Evolutionary conservation across 2,329 filamentous ascomycete genomes (phyloP).

Genomic region (Colletotrichum sp.): DNA sequence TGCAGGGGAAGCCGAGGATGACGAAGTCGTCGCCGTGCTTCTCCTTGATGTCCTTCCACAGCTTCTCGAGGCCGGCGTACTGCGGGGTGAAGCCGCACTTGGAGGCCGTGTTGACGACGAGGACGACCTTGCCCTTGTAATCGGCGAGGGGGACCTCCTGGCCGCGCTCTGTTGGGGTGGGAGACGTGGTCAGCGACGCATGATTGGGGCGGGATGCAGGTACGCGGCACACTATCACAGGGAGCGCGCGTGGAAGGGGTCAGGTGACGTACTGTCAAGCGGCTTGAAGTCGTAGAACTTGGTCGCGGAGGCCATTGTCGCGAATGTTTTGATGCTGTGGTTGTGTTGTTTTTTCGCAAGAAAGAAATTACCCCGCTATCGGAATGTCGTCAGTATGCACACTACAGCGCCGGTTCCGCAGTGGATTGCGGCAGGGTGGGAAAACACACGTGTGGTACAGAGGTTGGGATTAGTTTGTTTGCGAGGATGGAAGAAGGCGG

Average conservation of each 20-base stretch:
- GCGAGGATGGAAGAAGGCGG: neutral
- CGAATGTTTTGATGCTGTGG: neutral
- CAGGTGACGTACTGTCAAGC: slow-evolving; percentile 71
- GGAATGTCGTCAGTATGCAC: neutral
- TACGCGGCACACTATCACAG: neutral
- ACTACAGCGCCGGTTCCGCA: neutral
- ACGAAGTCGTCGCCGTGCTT: slow-evolving; percentile 78
- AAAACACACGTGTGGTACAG: neutral
- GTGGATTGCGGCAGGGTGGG: neutral
- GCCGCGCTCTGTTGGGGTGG: slow-evolving; percentile 67
- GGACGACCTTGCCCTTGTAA: slow-evolving; percentile 90
- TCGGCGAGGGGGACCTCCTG: slow-evolving; percentile 70
- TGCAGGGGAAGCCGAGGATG: slow-evolving; percentile 96
- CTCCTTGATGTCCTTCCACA: slow-evolving; percentile 80
- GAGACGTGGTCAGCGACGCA: neutral
- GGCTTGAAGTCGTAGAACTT: slow-evolving; percentile 85
- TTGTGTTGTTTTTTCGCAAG: neutral
- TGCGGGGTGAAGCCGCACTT: slow-evolving; percentile 99
- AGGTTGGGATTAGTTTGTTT: neutral
- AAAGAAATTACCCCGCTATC: neutral
- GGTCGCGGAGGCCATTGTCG: slow-evolving; percentile 44
- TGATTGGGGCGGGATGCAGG: neutral
- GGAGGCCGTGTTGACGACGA: slow-evolving; percentile 96
- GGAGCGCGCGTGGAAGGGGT: neutral
- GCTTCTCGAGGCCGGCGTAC: slow-evolving; percentile 86